Base-by-base conservation (phyloP, 164 flowering plant genomes). In the Magnolia kwangsiensis region DNA sequence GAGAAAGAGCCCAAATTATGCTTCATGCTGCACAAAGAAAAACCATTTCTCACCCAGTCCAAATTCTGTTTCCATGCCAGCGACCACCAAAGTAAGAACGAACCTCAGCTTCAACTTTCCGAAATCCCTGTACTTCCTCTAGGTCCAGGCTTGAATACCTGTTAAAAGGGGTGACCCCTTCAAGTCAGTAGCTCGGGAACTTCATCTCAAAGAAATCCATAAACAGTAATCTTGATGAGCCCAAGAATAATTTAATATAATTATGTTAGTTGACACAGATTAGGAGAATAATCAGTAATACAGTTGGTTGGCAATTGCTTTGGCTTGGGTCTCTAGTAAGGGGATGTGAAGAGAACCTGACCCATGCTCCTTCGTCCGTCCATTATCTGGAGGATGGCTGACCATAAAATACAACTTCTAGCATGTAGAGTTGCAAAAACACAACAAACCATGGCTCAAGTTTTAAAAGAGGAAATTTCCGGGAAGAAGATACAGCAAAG, bases 21-120 rank as follows among this genome's bases (percentile, higher is more conserved):
- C 13, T 55, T 55, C 61, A 21, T 27, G 10, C 51, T 51, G 45
- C 9, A 72, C 73, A 24, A 75, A 49, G 71, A 71, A 20, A 16
- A 63, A 4, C 29, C 88, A 37, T 37, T 37, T 37, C 45, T 88
- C 71, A 93, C 97, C 97, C 97, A 73, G 89, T 91, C 95, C 93
- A 90, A 51, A 89, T 84, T 76, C 79, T 89, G 84, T 93, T 93
- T 77, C 77, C 87, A 79, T 90, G 92, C 81, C 88, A 79, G 64
- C 88, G 91, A 67, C 95, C 95, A 86, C 87, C 81, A 75, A 89
- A 93, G 82, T 86, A 91, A 61, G 97, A 93, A 78, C 85, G 88
- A 58, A 85, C 82, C 73, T 89, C 91, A 19, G 87, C 90, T 63
- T 87, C 85, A 74, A 86, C 81, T 82, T 85, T 88, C 71, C 83